Percentiles rank a stretch among this genome's conserved stretches.
phyloP scores from a whole-genome alignment of 257 asterid genomes.

The Gardenia jasminoides region DNA sequence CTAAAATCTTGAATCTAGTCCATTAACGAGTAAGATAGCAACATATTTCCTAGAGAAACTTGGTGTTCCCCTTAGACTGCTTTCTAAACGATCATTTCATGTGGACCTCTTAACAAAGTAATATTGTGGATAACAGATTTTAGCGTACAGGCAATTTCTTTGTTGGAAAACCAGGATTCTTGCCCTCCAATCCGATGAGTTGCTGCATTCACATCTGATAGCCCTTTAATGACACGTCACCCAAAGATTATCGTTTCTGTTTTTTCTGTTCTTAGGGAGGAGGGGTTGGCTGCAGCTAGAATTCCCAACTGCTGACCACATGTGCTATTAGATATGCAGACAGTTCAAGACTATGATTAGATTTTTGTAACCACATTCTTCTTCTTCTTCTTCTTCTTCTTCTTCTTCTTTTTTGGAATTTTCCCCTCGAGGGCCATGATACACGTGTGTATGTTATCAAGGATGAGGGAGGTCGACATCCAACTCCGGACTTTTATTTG shows the following conservation, averaged over 20 bases:
- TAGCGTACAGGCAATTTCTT: neutral
- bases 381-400: too few relatives aligned
- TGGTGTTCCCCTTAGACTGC: neutral
- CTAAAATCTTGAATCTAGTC: neutral
- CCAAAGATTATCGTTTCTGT: neutral
- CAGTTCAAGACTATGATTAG: neutral
- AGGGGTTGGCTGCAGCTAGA: neutral
- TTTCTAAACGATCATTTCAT: neutral
- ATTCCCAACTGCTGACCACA: neutral
- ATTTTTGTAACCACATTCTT: neutral
- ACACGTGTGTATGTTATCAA: neutral
- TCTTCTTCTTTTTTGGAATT: too few relatives aligned
- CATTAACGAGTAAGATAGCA: neutral
- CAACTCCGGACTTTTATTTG: neutral
- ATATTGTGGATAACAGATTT: neutral
- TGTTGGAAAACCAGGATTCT: neutral
- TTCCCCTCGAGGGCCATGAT: neutral
- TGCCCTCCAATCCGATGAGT: neutral
- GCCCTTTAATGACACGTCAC: neutral
- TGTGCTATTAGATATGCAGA: neutral
- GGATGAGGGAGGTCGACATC: slow-evolving; percentile 13
- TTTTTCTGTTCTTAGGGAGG: neutral
- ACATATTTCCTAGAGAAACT: neutral
- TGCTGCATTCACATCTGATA: neutral
- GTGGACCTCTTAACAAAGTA: neutral